Conservation (phyloP, 306 rosid genomes). For the Cotoneaster glaucophyllus region DNA sequence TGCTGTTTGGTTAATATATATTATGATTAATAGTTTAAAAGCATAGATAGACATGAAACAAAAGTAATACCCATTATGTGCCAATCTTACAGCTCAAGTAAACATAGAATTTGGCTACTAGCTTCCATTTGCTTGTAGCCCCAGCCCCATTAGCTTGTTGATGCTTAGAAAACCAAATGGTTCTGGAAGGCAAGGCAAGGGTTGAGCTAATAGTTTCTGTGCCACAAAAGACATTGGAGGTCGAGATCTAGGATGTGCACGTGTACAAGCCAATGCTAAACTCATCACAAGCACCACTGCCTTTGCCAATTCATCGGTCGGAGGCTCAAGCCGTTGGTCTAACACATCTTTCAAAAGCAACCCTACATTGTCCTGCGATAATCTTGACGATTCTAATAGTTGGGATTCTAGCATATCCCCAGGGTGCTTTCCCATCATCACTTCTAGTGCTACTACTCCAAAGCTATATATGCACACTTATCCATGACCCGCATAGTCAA, state of each 20-base stretch:
- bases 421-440: constrained; percentile 62
- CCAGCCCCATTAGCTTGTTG: neutral
- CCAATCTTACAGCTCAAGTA: too few species aligned
- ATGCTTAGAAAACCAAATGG: constrained; percentile 14
- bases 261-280: constrained; percentile 38
- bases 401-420: constrained; percentile 31
- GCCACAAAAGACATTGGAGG: constrained; percentile 53
- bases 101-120: too few species aligned
- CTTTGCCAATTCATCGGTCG: constrained; percentile 8
- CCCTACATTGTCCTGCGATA: neutral
- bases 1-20: too few species aligned
- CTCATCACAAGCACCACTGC: constrained; percentile 30
- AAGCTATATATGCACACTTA: constrained; percentile 55
- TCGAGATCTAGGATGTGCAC: constrained; percentile 26
- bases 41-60: too few species aligned
- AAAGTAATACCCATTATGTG: too few species aligned
- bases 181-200: neutral
- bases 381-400: neutral
- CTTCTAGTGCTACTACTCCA: constrained; percentile 51
- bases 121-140: too few species aligned
- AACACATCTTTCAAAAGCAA: constrained; percentile 38
- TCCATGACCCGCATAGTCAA: constrained; percentile 42
- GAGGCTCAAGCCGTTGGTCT: constrained; percentile 43
- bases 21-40: too few species aligned
- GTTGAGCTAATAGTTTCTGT: constrained; percentile 29